Evolutionary conservation across 2,329 filamentous ascomycete genomes (phyloP).

Genomic region (Massarina eburnea): DNA sequence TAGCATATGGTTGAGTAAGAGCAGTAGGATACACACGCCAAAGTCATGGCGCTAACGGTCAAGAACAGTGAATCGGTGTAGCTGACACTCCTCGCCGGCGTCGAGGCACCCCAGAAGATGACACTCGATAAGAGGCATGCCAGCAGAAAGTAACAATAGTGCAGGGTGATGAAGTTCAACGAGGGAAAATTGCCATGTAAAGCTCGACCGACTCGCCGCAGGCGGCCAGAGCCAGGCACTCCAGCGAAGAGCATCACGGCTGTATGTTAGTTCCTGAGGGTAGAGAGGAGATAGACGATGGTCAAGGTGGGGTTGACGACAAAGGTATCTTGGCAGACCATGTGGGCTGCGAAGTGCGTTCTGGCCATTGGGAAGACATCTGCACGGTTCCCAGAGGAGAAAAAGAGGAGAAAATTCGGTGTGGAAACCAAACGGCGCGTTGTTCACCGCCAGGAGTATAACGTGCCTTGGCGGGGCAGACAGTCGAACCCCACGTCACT

Average conservation of each 20-base stretch:
- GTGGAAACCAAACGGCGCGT: background rate
- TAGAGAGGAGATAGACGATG: no score
- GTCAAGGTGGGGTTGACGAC: no score
- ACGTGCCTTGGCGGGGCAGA: background rate
- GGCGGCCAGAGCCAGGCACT: slow-evolving; percentile 9
- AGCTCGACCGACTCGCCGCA: slow-evolving; percentile 17
- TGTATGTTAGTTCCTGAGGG: background rate
- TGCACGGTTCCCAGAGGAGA: no score
- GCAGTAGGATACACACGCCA: slow-evolving; percentile 45
- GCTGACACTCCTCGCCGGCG: slow-evolving; percentile 53
- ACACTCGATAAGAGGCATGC: slow-evolving; percentile 58
- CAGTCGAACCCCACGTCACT: background rate
- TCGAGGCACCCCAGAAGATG: slow-evolving; percentile 63
- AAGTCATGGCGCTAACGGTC: slow-evolving; percentile 66
- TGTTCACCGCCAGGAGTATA: background rate
- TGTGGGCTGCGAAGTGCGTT: background rate
- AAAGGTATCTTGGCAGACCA: background rate
- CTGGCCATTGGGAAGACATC: background rate
- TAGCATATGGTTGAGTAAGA: slow-evolving; percentile 1
- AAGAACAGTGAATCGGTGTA: slow-evolving; percentile 70
- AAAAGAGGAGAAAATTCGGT: background rate
- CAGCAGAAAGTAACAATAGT: slow-evolving; percentile 67
- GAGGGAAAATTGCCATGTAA: slow-evolving; percentile 40
- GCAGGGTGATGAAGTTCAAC: slow-evolving; percentile 65
- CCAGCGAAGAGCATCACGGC: slow-evolving; percentile 3